Evolutionary conservation across 202 grass and related monocot species (phyloP), one percentile per base, ranked within the genome.

Genomic region (Bolboschoenoplectus hybrid): DNA sequence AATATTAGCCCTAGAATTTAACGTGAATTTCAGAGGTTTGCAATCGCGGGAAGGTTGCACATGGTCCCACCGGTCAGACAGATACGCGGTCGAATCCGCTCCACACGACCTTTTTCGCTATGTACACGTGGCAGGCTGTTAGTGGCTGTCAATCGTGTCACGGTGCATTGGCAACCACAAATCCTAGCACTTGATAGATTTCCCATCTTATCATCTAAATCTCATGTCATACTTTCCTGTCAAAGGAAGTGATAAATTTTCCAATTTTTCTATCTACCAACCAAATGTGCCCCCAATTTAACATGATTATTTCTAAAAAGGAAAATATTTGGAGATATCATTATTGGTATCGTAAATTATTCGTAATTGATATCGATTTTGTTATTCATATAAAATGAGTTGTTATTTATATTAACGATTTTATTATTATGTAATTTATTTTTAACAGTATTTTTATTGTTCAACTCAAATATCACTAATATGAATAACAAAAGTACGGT

Each of bases 111-210:
- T 68, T 51, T 51, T 72, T 35, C 12, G 12, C 12, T 2, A 32
- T 2, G 7, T 35, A 85, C 91, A 89, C 84, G 86, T 91, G 91
- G 17, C 8, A 65, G 83, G 43, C 40, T 17, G 10, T 11, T 1
- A 7, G 9, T 80, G 82, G 76, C 77, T 75, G 65, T n/a, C n/a
- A 74, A 77, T 19, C 65, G 6, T 8, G 12, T 4, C 71, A 92
- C 84, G 91, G 86, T 90, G 87, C 77, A 45, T 38, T 62, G 51
- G 17, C 39, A 66, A 67, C 88, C 80, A 90, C 86, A 85, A 26
- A 86, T 69, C 88, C 5, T 14, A 53, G 6, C 32, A 9, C 32
- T 83, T 68, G 19, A 69, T 83, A 67, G 26, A 26, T 26, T 26
- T 26, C 69, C 81, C 61, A 17, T 64, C 81, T 84, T 84, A 68